phyloP scores from a whole-genome alignment of 768 basidiomycete species.

The Psilocybe sp. region DNA sequence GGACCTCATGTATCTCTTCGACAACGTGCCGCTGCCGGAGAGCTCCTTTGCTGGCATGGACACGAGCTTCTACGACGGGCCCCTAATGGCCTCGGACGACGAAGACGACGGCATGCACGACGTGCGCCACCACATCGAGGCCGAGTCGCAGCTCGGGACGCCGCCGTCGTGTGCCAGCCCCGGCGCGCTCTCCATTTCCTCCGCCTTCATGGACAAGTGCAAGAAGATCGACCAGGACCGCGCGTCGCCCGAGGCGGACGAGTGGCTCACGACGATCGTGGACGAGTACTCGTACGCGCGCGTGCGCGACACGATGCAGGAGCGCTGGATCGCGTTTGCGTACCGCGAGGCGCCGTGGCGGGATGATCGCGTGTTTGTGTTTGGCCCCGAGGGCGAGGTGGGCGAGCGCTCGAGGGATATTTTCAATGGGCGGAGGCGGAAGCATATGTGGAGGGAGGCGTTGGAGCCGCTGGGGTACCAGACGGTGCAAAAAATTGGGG shows the following conservation, averaged over 20 bases:
- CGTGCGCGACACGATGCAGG: conserved; percentile 70
- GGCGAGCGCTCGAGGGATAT: conserved; percentile 67
- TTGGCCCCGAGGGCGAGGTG: conserved; percentile 80
- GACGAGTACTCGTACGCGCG: conserved; percentile 65
- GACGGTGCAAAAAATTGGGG: conserved; percentile 69
- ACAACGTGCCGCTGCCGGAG: conserved; percentile 60
- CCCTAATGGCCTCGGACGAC: conserved; percentile 25
- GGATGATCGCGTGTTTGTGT: conserved; percentile 66
- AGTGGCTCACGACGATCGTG: conserved; percentile 57
- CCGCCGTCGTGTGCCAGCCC: conserved; percentile 7
- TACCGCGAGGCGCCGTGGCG: conserved; percentile 71
- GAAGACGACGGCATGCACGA: conserved; percentile 21
- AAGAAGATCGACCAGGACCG: background rate
- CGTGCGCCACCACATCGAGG: background rate
- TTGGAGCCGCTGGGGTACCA: conserved; percentile 66
- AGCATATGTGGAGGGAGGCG: conserved; percentile 58
- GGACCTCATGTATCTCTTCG: conserved; percentile 77
- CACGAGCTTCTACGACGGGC: conserved; percentile 4
- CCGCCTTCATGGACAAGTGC: conserved; percentile 4
- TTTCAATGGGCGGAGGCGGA: conserved; percentile 64
- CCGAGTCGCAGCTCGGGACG: background rate
- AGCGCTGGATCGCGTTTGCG: conserved; percentile 74
- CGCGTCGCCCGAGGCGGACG: conserved; percentile 20
- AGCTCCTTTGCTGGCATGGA: conserved; percentile 7
- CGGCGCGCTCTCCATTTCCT: background rate